Base-by-base conservation (phyloP, 352 stramenopile genomes). In the Aphanomyces invadans region DNA sequence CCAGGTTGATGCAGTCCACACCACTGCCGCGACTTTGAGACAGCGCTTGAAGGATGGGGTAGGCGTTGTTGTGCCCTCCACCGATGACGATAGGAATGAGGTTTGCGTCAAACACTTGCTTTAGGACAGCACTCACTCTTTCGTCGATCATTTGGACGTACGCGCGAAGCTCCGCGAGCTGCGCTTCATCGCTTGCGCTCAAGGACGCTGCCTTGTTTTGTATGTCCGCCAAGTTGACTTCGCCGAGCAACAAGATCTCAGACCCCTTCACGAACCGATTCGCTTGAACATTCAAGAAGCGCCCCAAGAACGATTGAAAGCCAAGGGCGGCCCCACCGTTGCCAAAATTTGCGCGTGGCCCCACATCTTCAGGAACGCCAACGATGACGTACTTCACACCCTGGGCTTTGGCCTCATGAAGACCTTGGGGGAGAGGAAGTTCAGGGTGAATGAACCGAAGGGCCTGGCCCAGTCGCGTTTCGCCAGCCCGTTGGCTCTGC, bases 21-120 rank as follows among this genome's bases (percentile, higher is more conserved):
- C 15, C 19, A 15, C 11, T 23, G 32, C 60, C 44, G 32, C 38
- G 19, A 19, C 38, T 57, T 11, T 51, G 60, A 19, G 60, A 55
- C 11, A 67, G 32, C 21, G 60, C 60, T 57, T 67, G 48, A 9
- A 67, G 60, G 7, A 67, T 19, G 17, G 60, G 60, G 23, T 55
- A 57, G 38, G 60, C 55, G 38, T 67, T 67, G 49, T 67, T 67
- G 38, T 67, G 60, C 29, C 60, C 60, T n/a, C 60, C 60, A 11
- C 60, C 60, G 49, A 67, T 67, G 7, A 67, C 60, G 46, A 67
- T 60, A 15, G 60, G 60, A 21, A 51, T 57, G n/a, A 67, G 32
- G 7, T 19, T 4, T 2, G 60, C 60, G 38, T 67, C 60, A 59
- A 67, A 67, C 26, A 67, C 29, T 19, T 32, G 60, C 49, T 67